These are phyloP conservation scores for Scheffersomyces amazonensis DNA, from an alignment of 805 yeast genomes.

Conservation along the genomic window DNA sequence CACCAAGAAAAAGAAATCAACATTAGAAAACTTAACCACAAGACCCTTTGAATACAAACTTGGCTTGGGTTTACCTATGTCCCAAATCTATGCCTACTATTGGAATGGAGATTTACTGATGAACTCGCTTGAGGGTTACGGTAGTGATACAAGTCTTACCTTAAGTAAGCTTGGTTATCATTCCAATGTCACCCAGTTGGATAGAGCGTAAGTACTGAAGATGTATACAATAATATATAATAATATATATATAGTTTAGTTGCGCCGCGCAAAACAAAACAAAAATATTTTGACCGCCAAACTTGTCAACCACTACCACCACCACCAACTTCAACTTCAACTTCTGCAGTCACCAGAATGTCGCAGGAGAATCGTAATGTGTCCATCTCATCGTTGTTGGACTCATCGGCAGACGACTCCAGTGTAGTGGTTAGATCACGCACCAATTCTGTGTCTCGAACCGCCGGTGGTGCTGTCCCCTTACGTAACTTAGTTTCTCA, in stretches of 20 bases:
- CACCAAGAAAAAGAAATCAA: slow-evolving; percentile 39
- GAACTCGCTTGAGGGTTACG: slow-evolving; percentile 85
- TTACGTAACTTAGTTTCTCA: slow-evolving; percentile 23
- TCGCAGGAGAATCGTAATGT: slow-evolving; percentile 24
- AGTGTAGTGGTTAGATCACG: not conserved
- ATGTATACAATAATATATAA: too few species aligned
- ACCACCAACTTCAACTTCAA: not conserved
- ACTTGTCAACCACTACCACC: not conserved
- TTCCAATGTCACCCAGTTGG: slow-evolving; percentile 62
- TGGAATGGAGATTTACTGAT: slow-evolving; percentile 92
- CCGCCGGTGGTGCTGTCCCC: slow-evolving; percentile 2
- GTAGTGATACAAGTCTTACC: slow-evolving; percentile 82
- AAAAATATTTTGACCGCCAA: too few species aligned
- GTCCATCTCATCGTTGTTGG: slow-evolving; percentile 31
- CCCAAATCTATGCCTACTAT: slow-evolving; percentile 89
- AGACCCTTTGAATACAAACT: slow-evolving; percentile 73
- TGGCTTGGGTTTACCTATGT: slow-evolving; percentile 90
- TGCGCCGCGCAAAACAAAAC: not conserved
- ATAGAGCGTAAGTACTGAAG: slow-evolving; percentile 51
- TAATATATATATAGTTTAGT: not conserved
- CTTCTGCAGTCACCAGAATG: slow-evolving; percentile 9
- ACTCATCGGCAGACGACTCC: slow-evolving; percentile 4
- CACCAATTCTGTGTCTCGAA: not conserved
- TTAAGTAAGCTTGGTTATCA: slow-evolving; percentile 75
- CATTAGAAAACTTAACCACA: slow-evolving; percentile 61